Conservation (phyloP, 2,329 filamentous ascomycete species). For the Penicillium sclerotigenum region DNA sequence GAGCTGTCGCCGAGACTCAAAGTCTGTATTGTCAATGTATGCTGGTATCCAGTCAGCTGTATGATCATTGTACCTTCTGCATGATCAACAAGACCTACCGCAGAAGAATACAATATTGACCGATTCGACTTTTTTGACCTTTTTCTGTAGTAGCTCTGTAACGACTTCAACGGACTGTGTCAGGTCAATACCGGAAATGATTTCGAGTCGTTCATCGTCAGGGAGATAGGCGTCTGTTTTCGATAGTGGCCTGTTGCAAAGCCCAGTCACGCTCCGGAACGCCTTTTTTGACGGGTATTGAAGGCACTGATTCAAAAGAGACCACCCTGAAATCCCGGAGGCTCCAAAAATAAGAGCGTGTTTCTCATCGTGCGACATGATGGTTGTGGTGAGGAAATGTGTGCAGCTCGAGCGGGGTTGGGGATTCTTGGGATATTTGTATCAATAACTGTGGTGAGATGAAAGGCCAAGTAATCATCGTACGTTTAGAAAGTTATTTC, state of each 20-base stretch:
- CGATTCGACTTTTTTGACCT: slow-evolving; percentile 34
- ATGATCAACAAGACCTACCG: too few relatives aligned
- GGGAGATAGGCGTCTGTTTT: slow-evolving; percentile 34
- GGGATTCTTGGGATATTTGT: too few relatives aligned
- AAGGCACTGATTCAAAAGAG: background rate
- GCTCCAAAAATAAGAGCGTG: background rate
- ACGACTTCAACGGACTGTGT: slow-evolving; percentile 14
- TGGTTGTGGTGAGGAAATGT: too few relatives aligned
- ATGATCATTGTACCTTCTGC: too few relatives aligned
- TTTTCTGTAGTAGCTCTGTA: slow-evolving; percentile 31
- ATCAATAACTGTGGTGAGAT: too few relatives aligned
- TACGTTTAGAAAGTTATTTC: too few relatives aligned
- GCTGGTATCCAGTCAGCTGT: too few relatives aligned
- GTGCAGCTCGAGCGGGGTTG: too few relatives aligned
- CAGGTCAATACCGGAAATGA: slow-evolving; percentile 41
- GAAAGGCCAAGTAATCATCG: too few relatives aligned
- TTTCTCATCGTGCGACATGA: too few relatives aligned
- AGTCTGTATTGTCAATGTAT: slow-evolving; percentile 20
- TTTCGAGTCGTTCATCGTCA: slow-evolving; percentile 31
- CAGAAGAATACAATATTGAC: slow-evolving; percentile 43
- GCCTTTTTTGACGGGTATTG: background rate
- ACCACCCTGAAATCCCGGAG: background rate
- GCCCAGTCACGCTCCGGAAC: background rate
- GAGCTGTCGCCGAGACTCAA: slow-evolving; percentile 19
- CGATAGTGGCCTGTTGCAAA: background rate